Evolutionary conservation across 352 stramenopile species (phyloP).

Genomic region (Phytophthora idaei): DNA sequence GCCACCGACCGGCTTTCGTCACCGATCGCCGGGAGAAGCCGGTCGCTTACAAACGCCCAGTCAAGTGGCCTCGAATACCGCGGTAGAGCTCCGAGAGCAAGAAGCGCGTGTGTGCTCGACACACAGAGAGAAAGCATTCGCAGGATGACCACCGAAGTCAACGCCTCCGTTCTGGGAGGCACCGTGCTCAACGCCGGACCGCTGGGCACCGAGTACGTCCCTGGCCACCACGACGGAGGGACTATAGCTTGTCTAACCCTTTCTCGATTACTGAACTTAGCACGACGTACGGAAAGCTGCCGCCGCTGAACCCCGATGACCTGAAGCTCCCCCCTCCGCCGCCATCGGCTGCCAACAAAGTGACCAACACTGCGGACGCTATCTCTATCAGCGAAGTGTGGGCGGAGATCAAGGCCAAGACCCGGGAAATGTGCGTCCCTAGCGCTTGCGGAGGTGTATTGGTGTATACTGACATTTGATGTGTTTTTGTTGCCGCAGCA

Average conservation of each 20-base stretch:
- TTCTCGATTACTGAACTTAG: slow-evolving; percentile 26
- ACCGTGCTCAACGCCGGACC: slow-evolving; percentile 67
- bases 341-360: slow-evolving; percentile 76
- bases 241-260: slow-evolving; percentile 21
- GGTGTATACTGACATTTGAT: background rate
- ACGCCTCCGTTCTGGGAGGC: slow-evolving; percentile 60
- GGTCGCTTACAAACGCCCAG: slow-evolving; percentile 20
- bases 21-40: slow-evolving; percentile 15
- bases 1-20: background rate
- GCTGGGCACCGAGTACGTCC: slow-evolving; percentile 59
- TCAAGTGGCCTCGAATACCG: slow-evolving; percentile 15
- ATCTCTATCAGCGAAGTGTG: slow-evolving; percentile 88
- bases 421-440: slow-evolving; percentile 72
- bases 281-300: slow-evolving; percentile 76
- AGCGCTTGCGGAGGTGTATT: background rate
- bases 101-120: slow-evolving; percentile 31
- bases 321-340: slow-evolving; percentile 81
- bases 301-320: slow-evolving; percentile 86
- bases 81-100: slow-evolving; percentile 16
- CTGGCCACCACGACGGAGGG: slow-evolving; percentile 9
- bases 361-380: slow-evolving; percentile 59
- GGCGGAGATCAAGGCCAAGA: slow-evolving; percentile 85
- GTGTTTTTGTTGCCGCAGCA: slow-evolving; percentile 35
- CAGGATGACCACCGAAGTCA: slow-evolving; percentile 44
- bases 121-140: slow-evolving; percentile 36